Base-by-base conservation (phyloP, 2,329 filamentous ascomycete species). In the Tolypocladium tropicale region DNA sequence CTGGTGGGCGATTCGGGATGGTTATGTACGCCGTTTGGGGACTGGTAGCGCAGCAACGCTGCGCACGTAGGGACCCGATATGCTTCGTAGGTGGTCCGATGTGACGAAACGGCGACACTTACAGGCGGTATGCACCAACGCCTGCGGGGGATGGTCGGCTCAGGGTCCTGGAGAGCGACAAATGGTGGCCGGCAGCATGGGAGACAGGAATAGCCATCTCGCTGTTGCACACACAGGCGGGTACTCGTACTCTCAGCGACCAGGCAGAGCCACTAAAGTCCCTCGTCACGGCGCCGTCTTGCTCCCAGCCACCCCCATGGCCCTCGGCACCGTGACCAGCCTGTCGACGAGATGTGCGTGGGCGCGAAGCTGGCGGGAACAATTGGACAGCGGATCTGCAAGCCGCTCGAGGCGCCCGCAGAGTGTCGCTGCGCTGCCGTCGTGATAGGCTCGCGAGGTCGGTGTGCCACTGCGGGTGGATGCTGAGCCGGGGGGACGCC, bases 11-110 rank as follows among this genome's bases (percentile, higher is more conserved):
- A 70, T 69, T 76, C 73, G 67, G 67, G 68, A 63, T 65, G 67
- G 72, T 78, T 79, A 78, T 78, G 76, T 78, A 78, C 70, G 55
- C 50, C 36, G 28, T 21, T 36, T 51, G 48, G 55, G 48, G 53
- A 25, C 32, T 25, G 46, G 46, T 18, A 50, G 46, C 28, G 6
- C 46, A 21, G 14, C 16, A 18, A 10, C 18, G 9, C 11, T 21
- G 46, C 4, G 28, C 18, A 33, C 46, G 46, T 33, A 53, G 57
- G 58, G 48, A 34, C 56, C 52, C 52, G 55, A 37, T 53, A 53
- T 52, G 25, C 33, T 54, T 16, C 23, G n/a, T 18, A 39, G 32
- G 43, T 25, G 50, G 18, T 57, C 41, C 53, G 57, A 59, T 60
- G 57, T 55, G 57, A 62, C 59, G 57, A 60, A 55, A 61, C 21